Evolutionary conservation across 1,139 yeast genomes (phyloP).

Genomic region (Torulaspora globosa): DNA sequence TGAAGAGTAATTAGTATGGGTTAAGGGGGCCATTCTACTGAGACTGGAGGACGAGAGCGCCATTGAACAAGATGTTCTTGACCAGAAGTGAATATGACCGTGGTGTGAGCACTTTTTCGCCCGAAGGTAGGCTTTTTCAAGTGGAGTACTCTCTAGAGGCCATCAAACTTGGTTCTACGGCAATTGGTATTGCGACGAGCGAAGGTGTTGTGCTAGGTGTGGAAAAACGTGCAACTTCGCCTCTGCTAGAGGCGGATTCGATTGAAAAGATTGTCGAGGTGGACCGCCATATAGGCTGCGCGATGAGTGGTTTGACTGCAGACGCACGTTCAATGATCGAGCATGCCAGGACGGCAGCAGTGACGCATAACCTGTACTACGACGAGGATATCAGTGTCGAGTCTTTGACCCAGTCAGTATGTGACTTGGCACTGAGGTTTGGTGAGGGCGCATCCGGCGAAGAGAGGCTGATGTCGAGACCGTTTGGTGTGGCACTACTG

Average conservation of each 20-base stretch:
- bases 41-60: background rate
- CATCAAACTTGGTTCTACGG: conserved; percentile 89
- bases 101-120: conserved; percentile 97
- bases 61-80: conserved; percentile 61
- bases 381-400: conserved; percentile 93
- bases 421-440: conserved; percentile 93
- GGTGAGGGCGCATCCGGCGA: conserved; percentile 99
- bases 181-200: conserved; percentile 94
- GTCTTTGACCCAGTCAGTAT: conserved; percentile 90
- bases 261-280: conserved; percentile 96
- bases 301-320: conserved; percentile 98
- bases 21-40: background rate
- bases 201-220: conserved; percentile 97
- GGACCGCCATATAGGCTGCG: conserved; percentile 93
- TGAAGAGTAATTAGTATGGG: background rate
- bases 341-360: conserved; percentile 91
- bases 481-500: conserved; percentile 95
- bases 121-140: conserved; percentile 97
- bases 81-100: conserved; percentile 99
- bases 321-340: conserved; percentile 99
- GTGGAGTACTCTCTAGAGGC: conserved; percentile 98
- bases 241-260: conserved; percentile 84
- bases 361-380: conserved; percentile 83
- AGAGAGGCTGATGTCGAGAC: conserved; percentile 95
- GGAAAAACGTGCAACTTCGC: conserved; percentile 93